These are phyloP conservation scores for Cicer pinnatifidum DNA, from an alignment of 306 rosid species.

Conservation along the genomic window DNA sequence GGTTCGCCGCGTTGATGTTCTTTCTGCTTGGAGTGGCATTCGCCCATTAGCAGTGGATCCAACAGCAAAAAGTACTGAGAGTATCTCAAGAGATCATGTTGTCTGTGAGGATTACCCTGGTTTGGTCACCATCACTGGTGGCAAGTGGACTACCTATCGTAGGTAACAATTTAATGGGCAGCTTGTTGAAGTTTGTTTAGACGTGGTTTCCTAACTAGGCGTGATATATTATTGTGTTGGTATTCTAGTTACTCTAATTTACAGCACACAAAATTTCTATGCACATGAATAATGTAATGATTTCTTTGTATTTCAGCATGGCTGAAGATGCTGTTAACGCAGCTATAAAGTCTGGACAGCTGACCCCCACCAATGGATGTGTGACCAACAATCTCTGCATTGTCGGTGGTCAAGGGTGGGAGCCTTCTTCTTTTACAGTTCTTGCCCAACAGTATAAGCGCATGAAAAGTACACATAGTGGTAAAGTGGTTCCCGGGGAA, in stretches of 20 bases:
- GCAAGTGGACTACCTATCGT: slow-evolving; percentile 99
- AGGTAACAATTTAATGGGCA: slow-evolving; percentile 59
- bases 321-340: slow-evolving; percentile 98
- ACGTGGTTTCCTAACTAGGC: slow-evolving; percentile 40
- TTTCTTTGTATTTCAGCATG: slow-evolving; percentile 72
- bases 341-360: slow-evolving; percentile 92
- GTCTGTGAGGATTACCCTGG: slow-evolving; percentile 98
- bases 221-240: not conserved
- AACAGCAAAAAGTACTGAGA: slow-evolving; percentile 85
- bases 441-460: slow-evolving; percentile 89
- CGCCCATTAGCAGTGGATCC: slow-evolving; percentile 95
- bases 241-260: slow-evolving; percentile 33
- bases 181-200: slow-evolving; percentile 43
- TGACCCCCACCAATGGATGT: slow-evolving; percentile 68
- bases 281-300: slow-evolving; percentile 44
- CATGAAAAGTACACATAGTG: slow-evolving; percentile 73
- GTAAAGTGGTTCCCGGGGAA: slow-evolving; percentile 88
- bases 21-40: slow-evolving; percentile 99
- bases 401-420: slow-evolving; percentile 96
- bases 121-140: slow-evolving; percentile 96
- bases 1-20: slow-evolving; percentile 95
- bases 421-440: slow-evolving; percentile 85
- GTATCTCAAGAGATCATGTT: slow-evolving; percentile 96
- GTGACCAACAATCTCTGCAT: slow-evolving; percentile 64
- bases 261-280: slow-evolving; percentile 33